Conservation (phyloP, 2,329 filamentous ascomycete species). For the Fusarium austroafricanum region DNA sequence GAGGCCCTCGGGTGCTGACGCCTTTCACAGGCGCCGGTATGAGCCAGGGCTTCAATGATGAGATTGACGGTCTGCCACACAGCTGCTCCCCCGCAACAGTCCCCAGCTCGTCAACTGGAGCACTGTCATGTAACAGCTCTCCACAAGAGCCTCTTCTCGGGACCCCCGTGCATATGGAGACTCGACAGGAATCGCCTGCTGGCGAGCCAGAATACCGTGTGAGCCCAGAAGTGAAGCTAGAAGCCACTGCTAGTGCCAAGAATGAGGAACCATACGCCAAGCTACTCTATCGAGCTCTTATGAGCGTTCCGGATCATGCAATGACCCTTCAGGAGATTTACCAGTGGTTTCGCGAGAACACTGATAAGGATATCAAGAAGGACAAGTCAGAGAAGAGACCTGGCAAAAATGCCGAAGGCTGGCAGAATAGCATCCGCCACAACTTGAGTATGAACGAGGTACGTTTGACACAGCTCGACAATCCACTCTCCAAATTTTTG, state of each 20-base stretch:
- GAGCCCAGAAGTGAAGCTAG: slow-evolving; percentile 25
- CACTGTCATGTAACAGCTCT: slow-evolving; percentile 37
- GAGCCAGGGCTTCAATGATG: slow-evolving; percentile 31
- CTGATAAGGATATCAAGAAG: slow-evolving; percentile 78
- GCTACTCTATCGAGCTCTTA: slow-evolving; percentile 81
- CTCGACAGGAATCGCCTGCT: slow-evolving; percentile 10
- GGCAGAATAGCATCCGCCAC: slow-evolving; percentile 96
- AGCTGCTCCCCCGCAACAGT: slow-evolving; percentile 23
- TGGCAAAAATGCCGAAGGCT: slow-evolving; percentile 68
- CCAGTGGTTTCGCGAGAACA: slow-evolving; percentile 87
- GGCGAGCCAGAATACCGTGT: slow-evolving; percentile 11
- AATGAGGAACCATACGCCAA: slow-evolving; percentile 79
- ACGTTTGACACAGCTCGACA: slow-evolving; percentile 47
- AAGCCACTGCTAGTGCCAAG: slow-evolving; percentile 36
- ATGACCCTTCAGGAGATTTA: slow-evolving; percentile 91
- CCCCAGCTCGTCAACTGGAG: slow-evolving; percentile 25
- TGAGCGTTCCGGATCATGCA: slow-evolving; percentile 71
- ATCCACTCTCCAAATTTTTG: slow-evolving; percentile 20
- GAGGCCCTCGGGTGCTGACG: slow-evolving; percentile 34
- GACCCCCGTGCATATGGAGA: slow-evolving; percentile 28
- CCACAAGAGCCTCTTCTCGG: slow-evolving; percentile 34
- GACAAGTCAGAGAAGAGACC: slow-evolving; percentile 53
- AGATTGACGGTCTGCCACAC: slow-evolving; percentile 31
- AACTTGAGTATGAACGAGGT: slow-evolving; percentile 97
- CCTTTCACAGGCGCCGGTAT: slow-evolving; percentile 32